Base-by-base conservation (phyloP, 352 stramenopile species). In the Globisporangium viniferum region DNA sequence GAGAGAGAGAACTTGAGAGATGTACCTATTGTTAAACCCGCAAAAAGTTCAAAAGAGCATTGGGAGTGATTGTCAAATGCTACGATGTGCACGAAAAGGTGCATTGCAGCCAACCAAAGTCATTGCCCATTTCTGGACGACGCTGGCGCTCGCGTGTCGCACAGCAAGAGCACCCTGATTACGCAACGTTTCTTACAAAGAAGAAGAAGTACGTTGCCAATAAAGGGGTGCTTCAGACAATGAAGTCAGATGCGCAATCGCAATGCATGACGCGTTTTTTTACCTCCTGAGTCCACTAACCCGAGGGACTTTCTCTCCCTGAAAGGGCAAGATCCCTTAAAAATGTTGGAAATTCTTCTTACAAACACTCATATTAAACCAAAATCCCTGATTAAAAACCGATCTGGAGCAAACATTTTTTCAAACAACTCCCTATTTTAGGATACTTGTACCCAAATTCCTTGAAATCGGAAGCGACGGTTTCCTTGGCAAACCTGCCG, bases 21-120 rank as follows among this genome's bases (percentile, higher is more conserved):
- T 62, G 39, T 56, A 44, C 41, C 41, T 66, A 44, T 66, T 66
- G 60, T 66, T 66, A 66, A 66, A 66, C 48, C 5, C 6, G 58
- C 8, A 56, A 20, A 10, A 48, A 48, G 36, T 12, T 44, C 36
- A 44, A 44, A 49, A 10, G 44, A 51, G 44, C 44, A 51, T 51
- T 51, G 7, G 18, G 18, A 65, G 44, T 27, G 36, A 64, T n/a
- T 41, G 36, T 33, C 20, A 44, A 36, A 2, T n/a, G n/a, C 46
- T 51, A 22, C 18, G 46, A 66, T 66, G 60, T 48, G 60, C 60
- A 56, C 60, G 60, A 66, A 48, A 66, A 66, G 46, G 60, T 66
- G 46, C 60, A 46, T n/a, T 18, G 15, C 60, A 66, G 48, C 60
- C 60, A 66, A 59, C 33, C 60, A 55, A 33, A 66, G 12, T 58